Evolutionary conservation across 2,329 filamentous ascomycete genomes (phyloP), one percentile per base, ranked within the genome.

Genomic region (Acrocalymma vagum): DNA sequence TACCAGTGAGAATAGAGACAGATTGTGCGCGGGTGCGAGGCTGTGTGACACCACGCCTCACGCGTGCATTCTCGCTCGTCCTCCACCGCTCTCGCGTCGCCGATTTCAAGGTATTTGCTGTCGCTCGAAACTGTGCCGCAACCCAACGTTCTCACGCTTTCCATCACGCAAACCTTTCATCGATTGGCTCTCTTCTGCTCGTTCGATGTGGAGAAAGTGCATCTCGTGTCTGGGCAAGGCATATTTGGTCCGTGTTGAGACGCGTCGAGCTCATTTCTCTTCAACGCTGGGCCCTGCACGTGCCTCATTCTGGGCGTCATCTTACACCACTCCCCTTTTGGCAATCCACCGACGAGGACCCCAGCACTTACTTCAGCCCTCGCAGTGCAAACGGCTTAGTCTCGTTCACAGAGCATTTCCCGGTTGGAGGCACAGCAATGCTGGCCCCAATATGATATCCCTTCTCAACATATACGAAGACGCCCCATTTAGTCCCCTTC

Each of bases 311-410:
- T 18, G 45, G 51, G 30, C 39, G 45, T 42, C 45, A 41, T 46
- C 46, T 45, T 48, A 42, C 48, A 36, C 52, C 43, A 48, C 45
- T 35, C 44, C 40, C 14, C 30, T 36, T 53, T 33, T 22, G 49
- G 48, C 28, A 42, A 37, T 23, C 22, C 24, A 21, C 36, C 16
- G 28, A 28, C 36, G 38, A 30, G 30, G 17, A 34, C 23, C 24
- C 43, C 32, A 11, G 31, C 32, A 41, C 48, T 45, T 43, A 45
- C 20, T 40, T 44, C 39, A 57, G 48, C 48, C 46, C 37, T 46
- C 29, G 26, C 30, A 40, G 16, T 14, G 33, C 22, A 26, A 18
- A 39, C 21, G 16, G 28, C 41, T 51, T 51, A 27, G 27, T 48
- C 44, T 29, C 21, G 29, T 29, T 42, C 14, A 13, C 38, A 22